Evolutionary conservation across 805 yeast genomes (phyloP), one percentile per base, ranked within the genome.

Genomic region (Sugiyamaella qingdaonensis): DNA sequence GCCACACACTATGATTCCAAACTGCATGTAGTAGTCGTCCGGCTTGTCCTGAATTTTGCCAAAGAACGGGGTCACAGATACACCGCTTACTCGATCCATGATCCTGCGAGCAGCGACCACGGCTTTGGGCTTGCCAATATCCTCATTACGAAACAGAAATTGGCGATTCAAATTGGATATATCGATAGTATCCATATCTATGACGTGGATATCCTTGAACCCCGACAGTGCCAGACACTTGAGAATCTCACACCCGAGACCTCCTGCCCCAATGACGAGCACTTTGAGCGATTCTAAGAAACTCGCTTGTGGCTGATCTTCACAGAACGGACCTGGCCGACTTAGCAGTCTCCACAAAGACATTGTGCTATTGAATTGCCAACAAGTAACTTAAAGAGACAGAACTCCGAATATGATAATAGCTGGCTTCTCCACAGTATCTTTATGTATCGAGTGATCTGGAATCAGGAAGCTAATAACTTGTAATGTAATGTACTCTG

Each of bases 101-200:
- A 91, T 76, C 55, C 77, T 81, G 16, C 67, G 65, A 3, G 85
- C 84, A 0, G 94, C 92, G 3, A 80, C 81, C 43, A 72, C 73
- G 0, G 90, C 86, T 62, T 86, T 86, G 7, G 86, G 69, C 57
- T 73, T 68, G 4, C 92, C 92, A 11, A 86, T 78, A 62, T 86
- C 89, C 0, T 60, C 54, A 14, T 68, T 67, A 2, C 89, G 69
- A 61, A 86, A 87, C 51, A 86, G 69, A 63, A 86, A 86, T 68
- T 86, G 95, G 14, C 95, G 74, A 63, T 86, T 87, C 59, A 86
- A 73, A 61, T 86, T 86, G 24, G 86, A 78, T n/a, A 85, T 66
- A 59, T 86, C 94, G 50, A 86, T 85, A 2, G 88, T 85, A 66
- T 86, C 95, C 92, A 86, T 86, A 64, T 86, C 95, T 36, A 86